Evolutionary conservation across 306 rosid genomes (phyloP).

Genomic region (Psophocarpus tetragonolobus): DNA sequence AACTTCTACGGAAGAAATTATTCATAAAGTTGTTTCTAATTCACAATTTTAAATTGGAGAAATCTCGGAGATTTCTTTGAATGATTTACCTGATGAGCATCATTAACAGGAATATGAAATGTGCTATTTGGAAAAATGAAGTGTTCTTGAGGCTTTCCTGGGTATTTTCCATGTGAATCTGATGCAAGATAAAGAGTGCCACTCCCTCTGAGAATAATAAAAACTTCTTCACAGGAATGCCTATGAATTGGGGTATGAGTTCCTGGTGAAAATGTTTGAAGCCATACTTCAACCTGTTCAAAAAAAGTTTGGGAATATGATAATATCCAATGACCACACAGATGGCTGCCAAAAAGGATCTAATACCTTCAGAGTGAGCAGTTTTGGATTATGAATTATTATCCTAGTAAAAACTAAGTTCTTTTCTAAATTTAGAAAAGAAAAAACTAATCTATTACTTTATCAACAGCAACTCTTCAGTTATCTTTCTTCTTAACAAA

Average conservation of each 20-base stretch:
- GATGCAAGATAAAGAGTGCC: conserved; percentile 85
- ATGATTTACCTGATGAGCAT: conserved; percentile 82
- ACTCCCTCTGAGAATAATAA: conserved; percentile 79
- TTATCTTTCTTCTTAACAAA: conserved; percentile 27
- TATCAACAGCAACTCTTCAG: conserved; percentile 1
- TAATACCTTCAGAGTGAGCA: neutral
- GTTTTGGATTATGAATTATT: neutral
- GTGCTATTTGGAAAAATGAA: conserved; percentile 70
- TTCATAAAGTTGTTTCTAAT: neutral
- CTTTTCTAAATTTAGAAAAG: neutral
- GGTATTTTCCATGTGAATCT: conserved; percentile 53
- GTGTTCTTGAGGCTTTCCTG: conserved; percentile 76
- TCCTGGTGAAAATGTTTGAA: conserved; percentile 87
- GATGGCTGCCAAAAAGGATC: neutral
- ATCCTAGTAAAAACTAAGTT: neutral
- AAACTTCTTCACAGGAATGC: conserved; percentile 95
- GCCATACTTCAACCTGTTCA: conserved; percentile 89
- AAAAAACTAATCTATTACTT: neutral
- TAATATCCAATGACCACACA: conserved; percentile 1
- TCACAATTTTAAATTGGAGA: conserved; percentile 13
- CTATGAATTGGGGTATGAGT: conserved; percentile 86
- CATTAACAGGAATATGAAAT: conserved; percentile 72
- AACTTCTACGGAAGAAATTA: neutral
- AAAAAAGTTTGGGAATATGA: conserved; percentile 18
- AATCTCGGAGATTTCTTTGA: neutral